A percentile compares a stretch with the other conserved stretches of the same genome.
Evolutionary conservation across 768 basidiomycete species (phyloP).

Genomic region (Sutorius australiensis): DNA sequence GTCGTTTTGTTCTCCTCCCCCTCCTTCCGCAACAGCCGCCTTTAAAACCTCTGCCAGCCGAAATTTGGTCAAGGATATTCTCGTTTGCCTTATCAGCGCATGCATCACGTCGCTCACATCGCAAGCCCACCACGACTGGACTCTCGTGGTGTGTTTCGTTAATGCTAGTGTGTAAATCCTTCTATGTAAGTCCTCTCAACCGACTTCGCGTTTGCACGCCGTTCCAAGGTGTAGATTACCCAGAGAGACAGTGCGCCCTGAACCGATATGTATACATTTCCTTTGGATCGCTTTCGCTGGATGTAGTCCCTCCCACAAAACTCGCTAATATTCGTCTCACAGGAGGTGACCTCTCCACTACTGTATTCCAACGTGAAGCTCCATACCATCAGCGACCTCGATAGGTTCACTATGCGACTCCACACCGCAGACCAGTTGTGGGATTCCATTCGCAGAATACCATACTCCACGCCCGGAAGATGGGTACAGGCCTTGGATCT

Average conservation of each 20-base stretch:
- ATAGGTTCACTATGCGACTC: slow-evolving; percentile 57
- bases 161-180: slow-evolving; percentile 38
- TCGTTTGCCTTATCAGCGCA: slow-evolving; percentile 27
- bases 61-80: slow-evolving; percentile 70
- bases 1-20: slow-evolving; percentile 62
- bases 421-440: slow-evolving; percentile 68
- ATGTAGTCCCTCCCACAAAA: neutral
- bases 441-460: slow-evolving; percentile 86
- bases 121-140: slow-evolving; percentile 2
- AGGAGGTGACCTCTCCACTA: slow-evolving; percentile 68
- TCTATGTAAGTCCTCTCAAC: slow-evolving; percentile 33
- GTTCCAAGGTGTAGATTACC: neutral
- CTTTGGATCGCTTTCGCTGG: slow-evolving; percentile 2
- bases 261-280: neutral
- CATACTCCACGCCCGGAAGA: slow-evolving; percentile 82
- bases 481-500: slow-evolving; percentile 81
- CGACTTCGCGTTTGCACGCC: neutral
- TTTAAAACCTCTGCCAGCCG: slow-evolving; percentile 56
- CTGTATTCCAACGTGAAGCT: slow-evolving; percentile 57
- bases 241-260: neutral
- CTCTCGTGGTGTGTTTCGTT: slow-evolving; percentile 25
- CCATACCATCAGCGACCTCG: slow-evolving; percentile 41
- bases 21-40: slow-evolving; percentile 56
- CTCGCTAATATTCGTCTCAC: slow-evolving; percentile 14
- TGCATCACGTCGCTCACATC: slow-evolving; percentile 7